Evolutionary conservation across 2,329 filamentous ascomycete genomes (phyloP).

Genomic region (Colletotrichum sp.): DNA sequence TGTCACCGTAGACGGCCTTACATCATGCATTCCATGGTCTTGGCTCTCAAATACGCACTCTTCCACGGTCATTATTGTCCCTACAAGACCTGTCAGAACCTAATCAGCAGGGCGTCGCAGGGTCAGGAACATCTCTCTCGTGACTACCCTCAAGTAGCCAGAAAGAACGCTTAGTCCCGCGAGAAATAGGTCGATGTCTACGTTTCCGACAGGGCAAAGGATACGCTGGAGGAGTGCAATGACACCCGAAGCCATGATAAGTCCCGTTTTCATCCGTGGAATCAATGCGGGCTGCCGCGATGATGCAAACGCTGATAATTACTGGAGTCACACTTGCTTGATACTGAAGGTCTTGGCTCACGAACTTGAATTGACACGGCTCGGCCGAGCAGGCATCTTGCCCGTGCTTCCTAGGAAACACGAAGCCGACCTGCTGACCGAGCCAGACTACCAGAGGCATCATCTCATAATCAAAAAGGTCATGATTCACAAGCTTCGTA

Average conservation of each 20-base stretch:
- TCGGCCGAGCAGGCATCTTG: background rate
- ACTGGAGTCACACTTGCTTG: background rate
- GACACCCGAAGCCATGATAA: no score
- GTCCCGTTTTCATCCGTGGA: background rate
- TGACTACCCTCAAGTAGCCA: no score
- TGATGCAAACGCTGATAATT: background rate
- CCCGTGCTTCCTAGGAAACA: background rate
- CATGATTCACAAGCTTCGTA: constrained; percentile 20
- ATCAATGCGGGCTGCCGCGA: background rate
- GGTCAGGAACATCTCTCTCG: no score
- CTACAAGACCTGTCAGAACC: no score
- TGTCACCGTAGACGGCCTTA: background rate
- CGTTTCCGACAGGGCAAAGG: no score
- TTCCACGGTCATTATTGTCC: no score
- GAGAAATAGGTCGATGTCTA: no score
- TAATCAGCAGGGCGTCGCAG: no score
- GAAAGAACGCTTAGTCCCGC: no score
- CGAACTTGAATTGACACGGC: background rate
- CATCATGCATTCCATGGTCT: background rate
- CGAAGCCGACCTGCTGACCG: background rate
- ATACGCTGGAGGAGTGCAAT: no score
- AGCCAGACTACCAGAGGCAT: background rate
- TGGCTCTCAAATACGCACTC: no score
- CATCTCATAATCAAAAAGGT: constrained; percentile 13
- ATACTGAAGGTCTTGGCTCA: background rate